These are phyloP conservation scores for Malassezia cuniculi DNA, from an alignment of 1,284 basidiomycete species.

Conservation along the genomic window DNA sequence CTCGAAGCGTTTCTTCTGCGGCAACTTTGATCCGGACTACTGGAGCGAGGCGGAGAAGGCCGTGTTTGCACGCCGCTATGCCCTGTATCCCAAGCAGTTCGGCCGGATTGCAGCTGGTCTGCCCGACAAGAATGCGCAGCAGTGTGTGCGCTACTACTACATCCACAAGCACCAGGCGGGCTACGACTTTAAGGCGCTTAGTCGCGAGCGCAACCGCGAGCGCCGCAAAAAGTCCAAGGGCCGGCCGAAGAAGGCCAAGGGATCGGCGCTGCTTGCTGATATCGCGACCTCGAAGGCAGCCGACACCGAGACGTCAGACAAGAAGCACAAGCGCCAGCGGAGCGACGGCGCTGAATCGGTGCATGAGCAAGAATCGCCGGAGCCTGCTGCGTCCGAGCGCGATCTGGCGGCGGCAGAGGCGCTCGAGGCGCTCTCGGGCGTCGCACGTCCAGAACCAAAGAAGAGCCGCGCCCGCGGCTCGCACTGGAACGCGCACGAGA, in stretches of 20 bases:
- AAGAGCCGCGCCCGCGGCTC: constrained; percentile 25
- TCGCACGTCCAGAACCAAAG: constrained; percentile 2
- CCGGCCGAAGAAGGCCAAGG: constrained; percentile 44
- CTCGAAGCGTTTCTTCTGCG: constrained; percentile 55
- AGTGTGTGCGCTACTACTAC: constrained; percentile 91
- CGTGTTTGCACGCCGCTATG: constrained; percentile 68
- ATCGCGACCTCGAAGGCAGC: constrained; percentile 39
- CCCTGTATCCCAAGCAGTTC: constrained; percentile 81
- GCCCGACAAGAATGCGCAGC: constrained; percentile 69
- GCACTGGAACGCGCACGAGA: constrained; percentile 52
- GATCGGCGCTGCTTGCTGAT: constrained; percentile 44
- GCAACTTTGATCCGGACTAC: constrained; percentile 35
- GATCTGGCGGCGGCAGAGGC: constrained; percentile 46
- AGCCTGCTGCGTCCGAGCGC: constrained; percentile 20
- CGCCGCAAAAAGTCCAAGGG: constrained; percentile 35
- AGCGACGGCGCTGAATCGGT: no score
- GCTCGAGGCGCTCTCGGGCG: constrained; percentile 42
- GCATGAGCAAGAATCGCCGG: not conserved
- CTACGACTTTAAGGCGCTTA: constrained; percentile 40
- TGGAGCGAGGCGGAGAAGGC: constrained; percentile 80
- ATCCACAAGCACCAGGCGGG: constrained; percentile 64
- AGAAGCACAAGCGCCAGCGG: not conserved
- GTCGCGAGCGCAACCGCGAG: constrained; percentile 34
- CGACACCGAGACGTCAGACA: constrained; percentile 22
- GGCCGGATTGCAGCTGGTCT: constrained; percentile 67